Percentiles rank a stretch among this genome's conserved stretches.
Conservation (phyloP, 1,139 yeast species). For the Scheffersomyces illinoinensis region DNA sequence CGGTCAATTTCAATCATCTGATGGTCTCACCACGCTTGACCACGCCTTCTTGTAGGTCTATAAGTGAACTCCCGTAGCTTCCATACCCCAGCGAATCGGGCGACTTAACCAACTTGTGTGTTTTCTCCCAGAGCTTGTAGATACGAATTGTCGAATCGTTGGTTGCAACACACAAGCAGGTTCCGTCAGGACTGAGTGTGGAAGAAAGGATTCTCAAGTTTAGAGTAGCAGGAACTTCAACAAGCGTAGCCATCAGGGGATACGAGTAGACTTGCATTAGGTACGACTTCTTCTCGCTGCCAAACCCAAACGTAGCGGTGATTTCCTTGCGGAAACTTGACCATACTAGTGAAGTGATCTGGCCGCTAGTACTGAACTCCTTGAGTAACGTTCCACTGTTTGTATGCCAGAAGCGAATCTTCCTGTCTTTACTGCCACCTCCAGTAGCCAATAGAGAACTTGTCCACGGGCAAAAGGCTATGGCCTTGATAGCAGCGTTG, state of each 20-base stretch:
- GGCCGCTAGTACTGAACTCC: constrained; percentile 60
- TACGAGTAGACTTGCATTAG: constrained; percentile 61
- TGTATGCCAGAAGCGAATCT: constrained; percentile 80
- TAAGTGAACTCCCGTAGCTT: constrained; percentile 57
- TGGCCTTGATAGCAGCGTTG: constrained; percentile 44
- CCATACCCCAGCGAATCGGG: constrained; percentile 36
- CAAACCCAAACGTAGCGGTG: constrained; percentile 80
- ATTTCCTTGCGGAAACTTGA: constrained; percentile 61
- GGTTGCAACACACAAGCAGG: constrained; percentile 67
- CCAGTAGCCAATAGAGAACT: constrained; percentile 43
- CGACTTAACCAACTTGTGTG: constrained; percentile 18
- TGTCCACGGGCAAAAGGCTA: constrained; percentile 50
- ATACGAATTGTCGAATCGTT: constrained; percentile 77
- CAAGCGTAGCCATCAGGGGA: constrained; percentile 56
- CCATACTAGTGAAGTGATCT: constrained; percentile 82
- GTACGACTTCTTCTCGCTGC: constrained; percentile 48
- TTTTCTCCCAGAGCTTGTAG: constrained; percentile 62
- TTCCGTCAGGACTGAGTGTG: constrained; percentile 61
- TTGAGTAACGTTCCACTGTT: constrained; percentile 67
- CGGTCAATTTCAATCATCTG: constrained; percentile 15
- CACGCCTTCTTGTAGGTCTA: constrained; percentile 60
- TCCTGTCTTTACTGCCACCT: constrained; percentile 45
- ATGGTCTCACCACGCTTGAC: constrained; percentile 14
- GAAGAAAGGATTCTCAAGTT: constrained; percentile 66
- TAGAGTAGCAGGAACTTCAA: constrained; percentile 52